Evolutionary conservation across 2,329 filamentous ascomycete species (phyloP).

Genomic region (Hypoxylon rubiginosum): DNA sequence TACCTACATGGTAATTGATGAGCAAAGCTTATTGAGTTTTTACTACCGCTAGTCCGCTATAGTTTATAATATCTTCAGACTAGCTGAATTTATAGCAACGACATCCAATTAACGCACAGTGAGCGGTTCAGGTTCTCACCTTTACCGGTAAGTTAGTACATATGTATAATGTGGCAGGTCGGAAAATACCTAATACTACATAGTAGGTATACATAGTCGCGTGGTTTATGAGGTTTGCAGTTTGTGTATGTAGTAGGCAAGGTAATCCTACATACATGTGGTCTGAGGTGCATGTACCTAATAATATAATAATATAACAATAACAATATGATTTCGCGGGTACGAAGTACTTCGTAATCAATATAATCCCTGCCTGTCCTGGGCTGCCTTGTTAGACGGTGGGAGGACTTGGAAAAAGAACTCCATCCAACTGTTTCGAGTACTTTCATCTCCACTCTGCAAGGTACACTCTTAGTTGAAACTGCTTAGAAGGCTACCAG

Average conservation of each 20-base stretch:
- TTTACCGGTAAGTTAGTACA: slow-evolving; percentile 28
- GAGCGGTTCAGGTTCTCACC: too few relatives aligned
- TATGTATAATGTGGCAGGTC: slow-evolving; percentile 7
- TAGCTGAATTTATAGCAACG: not conserved
- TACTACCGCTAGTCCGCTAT: not conserved
- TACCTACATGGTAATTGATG: not conserved
- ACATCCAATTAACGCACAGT: not conserved
- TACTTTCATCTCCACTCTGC: slow-evolving; percentile 37
- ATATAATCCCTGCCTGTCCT: slow-evolving; percentile 6
- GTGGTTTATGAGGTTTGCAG: not conserved
- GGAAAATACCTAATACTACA: slow-evolving; percentile 6
- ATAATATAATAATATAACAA: not conserved
- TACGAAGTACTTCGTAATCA: slow-evolving; percentile 1
- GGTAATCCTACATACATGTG: too few relatives aligned
- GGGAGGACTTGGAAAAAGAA: slow-evolving; percentile 6
- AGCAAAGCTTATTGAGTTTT: not conserved
- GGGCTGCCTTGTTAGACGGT: slow-evolving; percentile 22
- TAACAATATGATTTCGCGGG: not conserved
- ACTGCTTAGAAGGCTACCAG: slow-evolving; percentile 21
- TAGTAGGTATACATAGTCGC: slow-evolving; percentile 11
- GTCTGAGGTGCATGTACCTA: not conserved
- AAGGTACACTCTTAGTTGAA: slow-evolving; percentile 39
- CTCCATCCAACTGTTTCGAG: slow-evolving; percentile 31
- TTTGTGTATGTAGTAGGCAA: too few relatives aligned
- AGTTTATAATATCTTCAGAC: not conserved